Evolutionary conservation across 1,284 basidiomycete species (phyloP), one percentile per base, ranked within the genome.

Genomic region (Polyporus tsugae): DNA sequence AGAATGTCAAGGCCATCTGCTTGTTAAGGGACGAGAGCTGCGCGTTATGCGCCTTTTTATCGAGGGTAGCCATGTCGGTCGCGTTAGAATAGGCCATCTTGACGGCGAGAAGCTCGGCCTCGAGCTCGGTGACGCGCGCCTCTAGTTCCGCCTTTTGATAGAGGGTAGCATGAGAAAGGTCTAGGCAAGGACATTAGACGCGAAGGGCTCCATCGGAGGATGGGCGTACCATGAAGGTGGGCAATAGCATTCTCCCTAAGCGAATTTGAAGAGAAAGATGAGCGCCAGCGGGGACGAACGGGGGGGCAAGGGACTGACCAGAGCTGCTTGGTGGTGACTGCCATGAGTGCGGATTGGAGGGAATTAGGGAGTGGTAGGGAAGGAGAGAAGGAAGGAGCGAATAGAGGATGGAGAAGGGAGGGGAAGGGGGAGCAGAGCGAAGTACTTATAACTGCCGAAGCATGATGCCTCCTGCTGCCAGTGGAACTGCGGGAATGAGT

Each of bases 51-150:
- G 86, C 81, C 72, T 86, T 87, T 66, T 82, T 83, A 67, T 90
- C 87, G 60, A 86, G 85, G 67, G 91, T 88, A 38, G 85, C 85
- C 38, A 83, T 81, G 64, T 91, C 89, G 62, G 89, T 79, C 33
- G 85, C 84, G 52, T 83, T 83, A 22, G 87, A 81, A 74, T 91
- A 89, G 38, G 89, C 90, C 74, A 88, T 85, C 78, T 91, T 91
- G 89, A 89, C 91, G 38, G 90, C 85, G 35, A 83, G 80, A 35
- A 92, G 80, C 78, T 93, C 91, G 46, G 88, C 79, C 77, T 93
- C 90, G 64, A 94, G 83, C 72, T 92, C 89, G 52, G 84, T 81
- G 63, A 92, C 84, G 70, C 87, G 86, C 62, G 80, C 82, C 77
- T 90, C 87, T 15, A 93, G 82, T 71, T 89, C 87, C 39, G 81